Base-by-base conservation (phyloP, 2,329 filamentous ascomycete species). In the Anthostomella pinea region DNA sequence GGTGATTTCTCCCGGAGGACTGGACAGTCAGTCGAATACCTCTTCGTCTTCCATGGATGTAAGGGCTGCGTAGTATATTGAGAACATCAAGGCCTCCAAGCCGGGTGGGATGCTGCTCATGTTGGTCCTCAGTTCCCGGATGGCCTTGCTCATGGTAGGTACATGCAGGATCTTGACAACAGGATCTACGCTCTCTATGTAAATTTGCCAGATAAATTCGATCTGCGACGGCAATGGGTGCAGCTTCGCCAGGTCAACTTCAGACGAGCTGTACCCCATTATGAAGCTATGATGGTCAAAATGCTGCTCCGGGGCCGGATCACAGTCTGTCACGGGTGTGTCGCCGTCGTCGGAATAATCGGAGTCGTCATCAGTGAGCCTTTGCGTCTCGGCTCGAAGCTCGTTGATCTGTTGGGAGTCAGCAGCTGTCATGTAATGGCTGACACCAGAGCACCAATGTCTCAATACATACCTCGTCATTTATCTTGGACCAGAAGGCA, bases 401-500 rank as follows among this genome's bases (percentile, higher is more conserved):
- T 67, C 43, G 28, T 50, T 45, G 32, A 50, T 53, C 45, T 47
- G 17, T 34, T 14, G 20, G 4, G n/a, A 29, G 7, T n/a, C n/a
- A n/a, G n/a, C n/a, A n/a, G n/a, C n/a, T n/a, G 40, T 30, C 36
- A 29, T 19, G 32, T 47, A 27, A 43, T 31, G 18, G 26, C 26
- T 41, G 21, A 41, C 30, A 13, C 10, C 27, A 24, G 21, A 18
- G 10, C 13, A 30, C 17, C 21, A 15, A 23, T 24, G 6, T 25
- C 25, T 3, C 3, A 21, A 31, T 30, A 49, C 65, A 36, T 61
- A 83, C 81, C 70, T 89, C 84, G 35, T 87, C 85, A 41, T 81
- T 85, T 33, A 90, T 69, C 44, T 77, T 85, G 14, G 83, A 78
- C 83, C 83, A 88, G 53, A 89, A 87, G 6, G 77, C 82, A 57